phyloP scores from a whole-genome alignment of 164 flowering plant genomes.

The Magnolia officinalis region DNA sequence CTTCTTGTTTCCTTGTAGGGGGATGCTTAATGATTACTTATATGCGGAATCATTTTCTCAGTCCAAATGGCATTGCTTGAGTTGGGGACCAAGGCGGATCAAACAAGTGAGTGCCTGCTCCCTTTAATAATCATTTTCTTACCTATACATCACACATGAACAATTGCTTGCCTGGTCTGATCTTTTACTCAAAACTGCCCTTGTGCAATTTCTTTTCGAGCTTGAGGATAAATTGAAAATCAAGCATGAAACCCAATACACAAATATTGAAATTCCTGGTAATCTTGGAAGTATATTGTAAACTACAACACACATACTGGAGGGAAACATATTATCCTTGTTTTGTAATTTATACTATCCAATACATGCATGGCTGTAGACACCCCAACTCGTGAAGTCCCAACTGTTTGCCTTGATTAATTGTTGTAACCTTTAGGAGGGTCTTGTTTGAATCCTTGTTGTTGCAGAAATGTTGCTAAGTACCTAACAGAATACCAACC shows the following conservation, averaged over 20 bases:
- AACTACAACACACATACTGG: not conserved
- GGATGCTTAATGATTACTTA: conserved; percentile 67
- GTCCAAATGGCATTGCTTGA: conserved; percentile 74
- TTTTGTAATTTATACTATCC: not conserved
- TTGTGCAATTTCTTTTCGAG: not conserved
- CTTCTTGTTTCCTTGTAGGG: conserved; percentile 36
- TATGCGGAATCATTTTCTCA: conserved; percentile 85
- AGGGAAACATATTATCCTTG: not conserved
- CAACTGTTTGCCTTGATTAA: not conserved
- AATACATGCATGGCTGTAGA: not conserved
- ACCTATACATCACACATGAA: no score
- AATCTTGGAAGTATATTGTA: not conserved
- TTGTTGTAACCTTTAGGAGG: not conserved
- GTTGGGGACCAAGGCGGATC: conserved; percentile 89
- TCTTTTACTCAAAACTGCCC: not conserved
- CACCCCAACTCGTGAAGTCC: not conserved
- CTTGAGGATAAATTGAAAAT: not conserved
- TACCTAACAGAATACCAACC: not conserved
- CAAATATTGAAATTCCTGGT: not conserved
- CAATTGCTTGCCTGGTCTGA: not conserved
- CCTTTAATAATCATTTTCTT: conserved; percentile 4
- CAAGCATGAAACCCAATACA: not conserved
- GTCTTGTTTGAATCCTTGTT: not conserved
- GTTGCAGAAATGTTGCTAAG: not conserved
- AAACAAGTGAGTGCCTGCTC: conserved; percentile 50